A percentile compares a stretch with the other conserved stretches of the same genome.
Conservation (phyloP, 2,329 filamentous ascomycete species). For the Zasmidium cellare region DNA sequence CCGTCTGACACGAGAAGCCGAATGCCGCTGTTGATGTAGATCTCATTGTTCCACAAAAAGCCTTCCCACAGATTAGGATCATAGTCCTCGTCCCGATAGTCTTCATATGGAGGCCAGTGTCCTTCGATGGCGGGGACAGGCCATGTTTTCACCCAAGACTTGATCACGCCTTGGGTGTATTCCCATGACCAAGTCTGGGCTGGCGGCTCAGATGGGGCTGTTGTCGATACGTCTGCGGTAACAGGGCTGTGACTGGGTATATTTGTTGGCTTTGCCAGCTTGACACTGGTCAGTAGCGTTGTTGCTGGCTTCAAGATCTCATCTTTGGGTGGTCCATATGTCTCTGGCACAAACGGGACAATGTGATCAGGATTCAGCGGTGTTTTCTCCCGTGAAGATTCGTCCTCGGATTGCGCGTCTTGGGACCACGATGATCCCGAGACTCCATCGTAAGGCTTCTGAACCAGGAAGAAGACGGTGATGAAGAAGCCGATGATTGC, state of each 20-base stretch:
- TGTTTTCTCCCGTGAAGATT: not conserved
- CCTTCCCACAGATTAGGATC: constrained; percentile 52
- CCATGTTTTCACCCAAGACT: constrained; percentile 44
- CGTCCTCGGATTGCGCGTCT: not conserved
- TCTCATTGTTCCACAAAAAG: constrained; percentile 43
- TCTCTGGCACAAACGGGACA: not conserved
- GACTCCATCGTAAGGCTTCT: constrained; percentile 21
- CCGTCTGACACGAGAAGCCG: constrained; percentile 1
- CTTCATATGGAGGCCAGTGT: constrained; percentile 48
- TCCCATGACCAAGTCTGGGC: constrained; percentile 6
- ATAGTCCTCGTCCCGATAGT: constrained; percentile 44
- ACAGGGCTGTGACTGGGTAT: not conserved
- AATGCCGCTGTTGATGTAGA: constrained; percentile 38
- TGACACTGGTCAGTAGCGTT: not conserved
- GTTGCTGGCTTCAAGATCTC: not conserved
- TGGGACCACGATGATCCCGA: not conserved
- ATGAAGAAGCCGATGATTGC: constrained; percentile 36
- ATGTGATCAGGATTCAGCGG: not conserved
- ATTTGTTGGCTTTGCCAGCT: not conserved
- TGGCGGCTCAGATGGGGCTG: not conserved
- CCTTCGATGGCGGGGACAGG: constrained; percentile 35
- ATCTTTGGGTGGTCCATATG: not conserved
- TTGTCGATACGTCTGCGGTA: not conserved
- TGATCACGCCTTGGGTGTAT: constrained; percentile 36
- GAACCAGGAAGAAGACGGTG: constrained; percentile 24